These are phyloP conservation scores for Cladosporium austrohemisphaericum DNA, from an alignment of 2,329 filamentous ascomycete species.

Conservation along the genomic window DNA sequence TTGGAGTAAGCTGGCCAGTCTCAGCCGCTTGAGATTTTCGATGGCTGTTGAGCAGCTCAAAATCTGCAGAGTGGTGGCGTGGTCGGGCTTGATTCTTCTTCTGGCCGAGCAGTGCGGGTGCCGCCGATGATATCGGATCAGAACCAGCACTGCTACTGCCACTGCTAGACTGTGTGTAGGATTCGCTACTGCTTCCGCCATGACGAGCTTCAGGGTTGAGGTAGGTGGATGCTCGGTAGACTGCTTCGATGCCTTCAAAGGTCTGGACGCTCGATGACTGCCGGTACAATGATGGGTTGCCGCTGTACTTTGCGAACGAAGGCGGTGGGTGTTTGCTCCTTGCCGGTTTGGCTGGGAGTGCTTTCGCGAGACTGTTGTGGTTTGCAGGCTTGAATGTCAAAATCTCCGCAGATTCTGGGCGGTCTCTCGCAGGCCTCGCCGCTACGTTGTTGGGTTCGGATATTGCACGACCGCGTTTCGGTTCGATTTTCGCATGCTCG, in stretches of 20 bases:
- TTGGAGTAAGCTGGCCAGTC: conserved; percentile 44
- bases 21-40: conserved; percentile 50
- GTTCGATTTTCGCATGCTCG: not conserved
- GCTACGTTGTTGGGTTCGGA: not conserved
- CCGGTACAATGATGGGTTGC: conserved; percentile 32
- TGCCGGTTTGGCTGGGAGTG: conserved; percentile 17
- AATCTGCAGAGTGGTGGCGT: conserved; percentile 25
- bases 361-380: not conserved
- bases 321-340: conserved; percentile 33
- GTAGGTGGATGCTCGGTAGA: conserved; percentile 27
- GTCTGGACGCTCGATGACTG: conserved; percentile 34
- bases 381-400: not conserved
- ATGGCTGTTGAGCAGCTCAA: conserved; percentile 43
- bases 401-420: not conserved
- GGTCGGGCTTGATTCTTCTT: conserved; percentile 11
- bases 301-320: conserved; percentile 36
- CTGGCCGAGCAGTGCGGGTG: conserved; percentile 24
- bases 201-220: conserved; percentile 18
- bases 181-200: conserved; percentile 19
- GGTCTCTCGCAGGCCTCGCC: not conserved
- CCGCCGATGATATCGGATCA: conserved; percentile 25
- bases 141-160: conserved; percentile 21
- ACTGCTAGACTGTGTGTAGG: conserved; percentile 22
- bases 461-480: not conserved
- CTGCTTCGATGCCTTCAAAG: conserved; percentile 28